Base-by-base conservation (phyloP, 371 early-diverging fungal species). In the Choanephora cucurbitarum region DNA sequence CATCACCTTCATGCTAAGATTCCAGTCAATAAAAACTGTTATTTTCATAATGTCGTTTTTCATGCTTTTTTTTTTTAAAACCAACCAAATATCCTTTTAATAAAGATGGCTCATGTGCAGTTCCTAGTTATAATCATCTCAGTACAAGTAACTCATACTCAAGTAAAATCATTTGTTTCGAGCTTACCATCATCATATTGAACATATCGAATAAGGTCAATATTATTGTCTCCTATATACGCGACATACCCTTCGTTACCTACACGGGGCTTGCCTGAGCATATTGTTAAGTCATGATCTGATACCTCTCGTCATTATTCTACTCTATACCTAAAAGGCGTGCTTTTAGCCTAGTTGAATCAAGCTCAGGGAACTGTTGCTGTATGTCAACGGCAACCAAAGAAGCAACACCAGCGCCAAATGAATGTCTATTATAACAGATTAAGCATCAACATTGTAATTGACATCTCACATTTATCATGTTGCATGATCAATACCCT, bases 1-100 rank as follows among this genome's bases (percentile, higher is more conserved):
- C 52, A 51, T 51, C 43, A 2, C 52, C 52, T 51, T 51, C 52
- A 28, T 51, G 52, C 52, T 51, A 51, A 51, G 3, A 49, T 33
- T 3, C 28, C 7, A 28, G 28, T 28, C 28, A 28, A 28, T 28
- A 28, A n/a, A 32, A 9, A 15, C 14, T 31, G 23, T 22, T 21
- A n/a, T n/a, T n/a, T n/a, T n/a, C n/a, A n/a, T n/a, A n/a, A n/a
- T n/a, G n/a, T n/a, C n/a, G n/a, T n/a, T n/a, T n/a, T n/a, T n/a
- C 28, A 28, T 28, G 28, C 7, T 7, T 28, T 28, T 7, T 5
- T 7, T 28, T 0, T n/a, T 40, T 23, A 37, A 40, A 28, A 37
- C 41, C 22, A 22, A 50, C 50, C 17, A 50, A 37, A 10, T 40
- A 50, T n/a, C 50, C 50, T 21, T 50, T 39, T 1, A 37, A 39